Conservation (phyloP, 163 green algal species). For the Botryococcus braunii region DNA sequence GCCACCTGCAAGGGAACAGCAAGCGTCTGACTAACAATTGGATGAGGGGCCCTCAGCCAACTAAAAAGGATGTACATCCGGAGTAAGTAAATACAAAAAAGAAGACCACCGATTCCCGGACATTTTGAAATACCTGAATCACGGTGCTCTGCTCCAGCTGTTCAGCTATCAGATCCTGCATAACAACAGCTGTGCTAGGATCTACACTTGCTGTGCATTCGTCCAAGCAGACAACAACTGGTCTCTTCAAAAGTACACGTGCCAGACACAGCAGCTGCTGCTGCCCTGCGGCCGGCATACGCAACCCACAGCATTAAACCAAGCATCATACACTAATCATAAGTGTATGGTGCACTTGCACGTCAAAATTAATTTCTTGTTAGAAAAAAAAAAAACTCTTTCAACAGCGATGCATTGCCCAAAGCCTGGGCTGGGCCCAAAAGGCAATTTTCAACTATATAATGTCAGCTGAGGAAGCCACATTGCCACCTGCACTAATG, state of each 20-base stretch:
- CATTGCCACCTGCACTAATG: background rate
- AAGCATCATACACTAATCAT: background rate
- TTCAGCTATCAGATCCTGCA: constrained; percentile 42
- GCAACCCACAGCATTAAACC: background rate
- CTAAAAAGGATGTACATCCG: background rate
- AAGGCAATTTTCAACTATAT: background rate
- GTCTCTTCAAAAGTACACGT: constrained; percentile 46
- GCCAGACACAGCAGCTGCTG: constrained; percentile 71
- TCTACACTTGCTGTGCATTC: constrained; percentile 58
- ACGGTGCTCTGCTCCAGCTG: constrained; percentile 35
- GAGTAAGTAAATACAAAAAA: background rate
- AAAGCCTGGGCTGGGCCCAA: too few relatives aligned
- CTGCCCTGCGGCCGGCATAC: constrained; percentile 39
- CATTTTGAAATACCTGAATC: constrained; percentile 56
- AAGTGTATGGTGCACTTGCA: too few relatives aligned
- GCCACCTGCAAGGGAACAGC: constrained; percentile 51
- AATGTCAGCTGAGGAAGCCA: background rate
- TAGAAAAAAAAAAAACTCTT: background rate
- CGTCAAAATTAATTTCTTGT: constrained; percentile 1
- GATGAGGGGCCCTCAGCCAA: background rate
- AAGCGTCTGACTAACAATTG: background rate
- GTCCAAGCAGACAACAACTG: constrained; percentile 51
- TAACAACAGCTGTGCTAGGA: constrained; percentile 33
- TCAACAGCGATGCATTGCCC: background rate
- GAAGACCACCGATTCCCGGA: background rate